Evolutionary conservation across 805 yeast species (phyloP), one percentile per base, ranked within the genome.

Genomic region (Hanseniaspora meyeri): DNA sequence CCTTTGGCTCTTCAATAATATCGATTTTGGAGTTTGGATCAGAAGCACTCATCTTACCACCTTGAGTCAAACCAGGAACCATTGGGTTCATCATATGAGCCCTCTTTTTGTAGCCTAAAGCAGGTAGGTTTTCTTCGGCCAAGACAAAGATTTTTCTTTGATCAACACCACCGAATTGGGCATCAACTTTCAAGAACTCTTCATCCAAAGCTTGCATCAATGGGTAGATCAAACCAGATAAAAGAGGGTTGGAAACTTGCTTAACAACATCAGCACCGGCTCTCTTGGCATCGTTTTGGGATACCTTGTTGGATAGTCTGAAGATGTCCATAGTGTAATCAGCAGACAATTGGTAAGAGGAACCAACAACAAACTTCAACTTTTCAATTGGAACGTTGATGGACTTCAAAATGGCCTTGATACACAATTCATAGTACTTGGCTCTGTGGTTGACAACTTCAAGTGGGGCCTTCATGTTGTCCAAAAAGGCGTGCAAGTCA

Each of bases 231-330:
- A 93, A 79, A 9, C 98, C 98, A 43, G 91, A 81, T 59, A 93
- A 78, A 62, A 89, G 78, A 42, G 99, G 98, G 71, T 90, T 90
- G 39, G 87, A 82, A 49, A 90, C 97, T 74, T 93, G 98, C 69
- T 93, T 93, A 60, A 93, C 99, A 57, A 93, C 99, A 71, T 93
- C 99, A 11, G 99, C 97, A 69, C 99, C 99, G 1, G 99, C 99
- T 70, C 98, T 82, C 74, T 87, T 87, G 59, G 97, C 96, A 68
- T 90, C 97, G 68, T 91, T 90, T 72, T 87, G 96, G 27, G 95
- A 82, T 32, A 88, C 96, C 48, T 74, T 69, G 69, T 91, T 93
- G 49, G 95, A 78, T 66, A 93, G 70, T 70, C 81, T 82, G 80
- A 90, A 93, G 43, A 93, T 72, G 66, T 93, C 99, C 82, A 93